phyloP scores from a whole-genome alignment of 371 early-diverging fungal genomes.

The Syncephalastrum sp. region DNA sequence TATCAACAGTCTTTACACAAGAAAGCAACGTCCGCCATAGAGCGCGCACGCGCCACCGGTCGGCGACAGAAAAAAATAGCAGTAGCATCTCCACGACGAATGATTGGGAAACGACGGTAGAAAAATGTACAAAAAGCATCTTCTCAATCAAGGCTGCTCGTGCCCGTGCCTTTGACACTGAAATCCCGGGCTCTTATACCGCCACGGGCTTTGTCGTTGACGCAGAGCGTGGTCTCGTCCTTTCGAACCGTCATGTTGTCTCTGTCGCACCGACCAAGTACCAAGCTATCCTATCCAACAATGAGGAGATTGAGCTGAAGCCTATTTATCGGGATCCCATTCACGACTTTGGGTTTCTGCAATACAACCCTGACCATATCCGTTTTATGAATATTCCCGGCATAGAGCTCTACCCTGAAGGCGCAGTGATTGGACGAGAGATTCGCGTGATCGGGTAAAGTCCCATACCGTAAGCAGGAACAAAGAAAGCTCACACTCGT shows the following conservation, averaged over 20 bases:
- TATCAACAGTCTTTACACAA: no score
- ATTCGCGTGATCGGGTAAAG: slow-evolving; percentile 74
- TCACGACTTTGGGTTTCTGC: slow-evolving; percentile 85
- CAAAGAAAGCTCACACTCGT: background rate
- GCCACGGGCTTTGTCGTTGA: slow-evolving; percentile 95
- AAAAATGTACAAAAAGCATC: slow-evolving; percentile 74
- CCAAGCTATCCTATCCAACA: slow-evolving; percentile 77
- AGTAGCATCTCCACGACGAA: no score
- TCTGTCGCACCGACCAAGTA: slow-evolving; percentile 86
- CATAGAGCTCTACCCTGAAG: slow-evolving; percentile 71
- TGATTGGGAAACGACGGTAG: slow-evolving; percentile 73
- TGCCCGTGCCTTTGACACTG: slow-evolving; percentile 88
- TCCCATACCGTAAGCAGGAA: no score
- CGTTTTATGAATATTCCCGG: slow-evolving; percentile 70
- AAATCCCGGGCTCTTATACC: slow-evolving; percentile 73
- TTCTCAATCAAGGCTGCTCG: slow-evolving; percentile 84
- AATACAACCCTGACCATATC: slow-evolving; percentile 77
- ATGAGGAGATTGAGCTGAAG: slow-evolving; percentile 83
- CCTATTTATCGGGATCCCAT: slow-evolving; percentile 82
- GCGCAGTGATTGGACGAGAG: slow-evolving; percentile 78
- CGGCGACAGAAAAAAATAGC: no score
- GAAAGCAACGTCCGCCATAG: no score
- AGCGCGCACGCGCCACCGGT: no score
- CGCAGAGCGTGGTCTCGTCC: slow-evolving; percentile 72
- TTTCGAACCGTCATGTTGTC: slow-evolving; percentile 89